Evolutionary conservation across 495 filamentous ascomycete genomes (phyloP), one percentile per base, ranked within the genome.

Genomic region (Aspergillus mulundensis): DNA sequence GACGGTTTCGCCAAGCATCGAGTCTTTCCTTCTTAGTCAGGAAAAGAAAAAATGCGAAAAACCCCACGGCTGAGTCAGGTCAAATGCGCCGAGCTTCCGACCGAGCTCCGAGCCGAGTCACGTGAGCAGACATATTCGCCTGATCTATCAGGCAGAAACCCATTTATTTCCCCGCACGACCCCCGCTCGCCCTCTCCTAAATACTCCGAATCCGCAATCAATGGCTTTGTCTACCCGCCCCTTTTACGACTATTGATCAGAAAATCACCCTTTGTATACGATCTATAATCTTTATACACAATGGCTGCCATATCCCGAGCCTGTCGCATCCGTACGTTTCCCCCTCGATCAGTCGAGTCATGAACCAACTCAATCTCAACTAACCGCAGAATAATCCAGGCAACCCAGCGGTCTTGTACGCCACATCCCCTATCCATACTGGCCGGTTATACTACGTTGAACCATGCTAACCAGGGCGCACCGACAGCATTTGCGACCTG

Each of bases 401-500:
- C 40, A 85, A 85, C 64, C 86, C 87, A 28, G 85, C 81, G 36
- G 69, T 90, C 53, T 88, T 90, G 87, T 90, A 70, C 59, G 76
- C 12, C 24, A n/a, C 19, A 18, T n/a, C 18, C 25, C 28, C 39
- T 44, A 54, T 44, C 44, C 21, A 1, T 12, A 23, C 3, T 12
- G 12, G 14, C 21, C 21, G n/a, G 25, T 28, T 28, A 28, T 28
- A 28, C 4, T 32, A 1, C 18, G 11, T 14, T 32, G 10, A 51
- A 11, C 25, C 44, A 28, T 48, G 39, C 47, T 61, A 61, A 66
- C 30, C 12, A 41, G 40, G 14, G 28, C 12, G 25, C 36, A 16
- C 3, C 62, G 96, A 91, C 62, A 97, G 93, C 61, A 81, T 98
- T 64, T 98, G 94, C 76, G 94, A 98, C 63, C 81, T 97, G 60